Percentiles rank a stretch among this genome's conserved stretches.
Conservation (phyloP, 306 rosid species). For the Sphenostylis stenocarpa region DNA sequence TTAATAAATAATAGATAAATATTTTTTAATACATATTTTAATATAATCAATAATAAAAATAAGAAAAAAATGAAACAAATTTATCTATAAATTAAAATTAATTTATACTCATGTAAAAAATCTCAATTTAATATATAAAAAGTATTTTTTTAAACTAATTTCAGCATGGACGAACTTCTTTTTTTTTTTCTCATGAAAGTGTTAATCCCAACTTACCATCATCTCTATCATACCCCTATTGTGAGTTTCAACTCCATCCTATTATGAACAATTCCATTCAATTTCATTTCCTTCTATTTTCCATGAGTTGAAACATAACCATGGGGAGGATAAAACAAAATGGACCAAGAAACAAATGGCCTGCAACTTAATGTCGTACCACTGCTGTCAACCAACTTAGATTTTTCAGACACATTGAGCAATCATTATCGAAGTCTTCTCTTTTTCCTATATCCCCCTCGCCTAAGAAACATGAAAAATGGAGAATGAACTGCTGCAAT, state of each 20-base stretch:
- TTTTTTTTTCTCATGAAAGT: too few species aligned
- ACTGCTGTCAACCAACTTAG: background rate
- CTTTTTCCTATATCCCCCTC: background rate
- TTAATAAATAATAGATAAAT: too few species aligned
- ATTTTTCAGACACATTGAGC: slow-evolving; percentile 12
- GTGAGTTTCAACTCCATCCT: background rate
- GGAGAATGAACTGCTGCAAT: slow-evolving; percentile 12
- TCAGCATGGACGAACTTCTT: too few species aligned
- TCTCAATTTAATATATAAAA: too few species aligned
- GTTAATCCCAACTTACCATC: too few species aligned
- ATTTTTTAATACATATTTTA: too few species aligned
- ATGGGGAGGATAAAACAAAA: background rate
- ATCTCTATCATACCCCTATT: background rate
- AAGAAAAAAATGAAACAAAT: too few species aligned
- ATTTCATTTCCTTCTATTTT: slow-evolving; percentile 4
- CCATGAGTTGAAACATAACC: slow-evolving; percentile 6
- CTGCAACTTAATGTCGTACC: background rate
- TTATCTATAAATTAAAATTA: too few species aligned
- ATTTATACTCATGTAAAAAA: too few species aligned
- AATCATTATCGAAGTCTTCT: background rate
- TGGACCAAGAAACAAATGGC: background rate
- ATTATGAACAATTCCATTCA: background rate
- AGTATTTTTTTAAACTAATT: too few species aligned
- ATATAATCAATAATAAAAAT: too few species aligned
- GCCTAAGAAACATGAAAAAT: slow-evolving; percentile 7